Base-by-base conservation (phyloP, 2,329 filamentous ascomycete genomes). In the Fusarium brevicatenulatum region DNA sequence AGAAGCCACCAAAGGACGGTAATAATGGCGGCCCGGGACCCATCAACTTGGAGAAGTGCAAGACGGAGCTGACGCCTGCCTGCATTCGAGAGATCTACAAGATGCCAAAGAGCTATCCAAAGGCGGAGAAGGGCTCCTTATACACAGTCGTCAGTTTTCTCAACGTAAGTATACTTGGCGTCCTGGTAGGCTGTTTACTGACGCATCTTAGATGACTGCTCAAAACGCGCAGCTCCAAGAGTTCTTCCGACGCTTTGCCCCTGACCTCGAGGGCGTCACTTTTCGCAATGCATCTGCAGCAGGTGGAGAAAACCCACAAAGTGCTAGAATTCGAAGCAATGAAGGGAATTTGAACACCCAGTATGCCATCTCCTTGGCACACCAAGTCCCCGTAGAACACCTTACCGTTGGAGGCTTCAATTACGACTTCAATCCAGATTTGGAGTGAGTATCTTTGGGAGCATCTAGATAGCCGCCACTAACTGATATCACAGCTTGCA, bases 271-370 rank as follows among this genome's bases (percentile, higher is more conserved):
- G 6, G 88, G 87, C 2, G 81, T 86, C 21, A 87, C 86, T 57
- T 93, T 93, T 80, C 86, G 85, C 10, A 85, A 88, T 8, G 82
- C 86, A 25, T 83, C 85, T 18, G 88, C 92, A 65, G 89, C 89
- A 52, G 86, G 86, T 42, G 91, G 90, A 3, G 76, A 84, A 9
- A 88, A 89, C 53, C 79, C 81, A 1, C 86, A 90, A 70, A 79
- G 82, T 75, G 34, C 36, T n/a, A 79, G 71, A 4, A 77, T 78
- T 37, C 70, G 78, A 1, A 76, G 77, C 19, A 75, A 68, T 2
- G 83, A 84, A 44, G 81, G 81, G 66, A 82, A 80, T 82, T 81
- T 55, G 78, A 85, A 83, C 59, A 75, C 80, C 3, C 80, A 84
- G 63, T 81, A 79, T 36, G 79, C 83, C 15, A 69, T 83, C 11